Conservation (phyloP, 345 rosid species). For the Syzygium jambos region DNA sequence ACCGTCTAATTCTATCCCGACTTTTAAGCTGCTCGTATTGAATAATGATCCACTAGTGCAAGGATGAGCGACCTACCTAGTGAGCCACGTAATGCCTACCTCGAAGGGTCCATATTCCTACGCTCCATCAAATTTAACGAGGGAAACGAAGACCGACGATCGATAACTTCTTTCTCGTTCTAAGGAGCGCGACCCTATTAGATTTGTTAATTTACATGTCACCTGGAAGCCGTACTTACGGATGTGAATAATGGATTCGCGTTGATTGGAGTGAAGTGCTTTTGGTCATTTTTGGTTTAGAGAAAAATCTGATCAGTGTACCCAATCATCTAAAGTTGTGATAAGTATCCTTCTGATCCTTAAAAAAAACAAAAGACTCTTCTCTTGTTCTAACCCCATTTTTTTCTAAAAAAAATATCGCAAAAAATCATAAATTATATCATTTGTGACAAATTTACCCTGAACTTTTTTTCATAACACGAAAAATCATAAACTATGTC, state of each 20-base stretch:
- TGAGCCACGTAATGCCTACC: rapidly evolving
- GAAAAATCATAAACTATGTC: too few species aligned
- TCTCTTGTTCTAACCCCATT: background rate
- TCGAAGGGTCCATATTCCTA: background rate
- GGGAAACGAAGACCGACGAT: background rate
- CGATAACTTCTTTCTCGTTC: background rate
- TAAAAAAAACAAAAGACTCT: background rate
- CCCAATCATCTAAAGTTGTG: background rate
- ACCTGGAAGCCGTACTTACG: background rate
- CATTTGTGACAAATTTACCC: too few species aligned
- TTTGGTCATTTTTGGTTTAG: background rate
- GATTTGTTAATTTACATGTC: background rate
- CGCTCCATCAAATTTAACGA: background rate
- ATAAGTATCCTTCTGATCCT: background rate
- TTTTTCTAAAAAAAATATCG: background rate
- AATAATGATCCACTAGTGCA: background rate
- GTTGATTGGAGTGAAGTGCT: background rate
- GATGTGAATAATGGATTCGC: background rate
- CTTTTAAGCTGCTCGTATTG: background rate
- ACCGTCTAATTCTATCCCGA: background rate
- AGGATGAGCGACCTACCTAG: background rate
- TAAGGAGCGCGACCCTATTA: background rate
- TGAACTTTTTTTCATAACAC: too few species aligned
- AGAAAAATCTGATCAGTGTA: background rate
- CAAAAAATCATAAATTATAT: too few species aligned